phyloP scores from a whole-genome alignment of 78 protist genomes.

The Diacronema lutheri region DNA sequence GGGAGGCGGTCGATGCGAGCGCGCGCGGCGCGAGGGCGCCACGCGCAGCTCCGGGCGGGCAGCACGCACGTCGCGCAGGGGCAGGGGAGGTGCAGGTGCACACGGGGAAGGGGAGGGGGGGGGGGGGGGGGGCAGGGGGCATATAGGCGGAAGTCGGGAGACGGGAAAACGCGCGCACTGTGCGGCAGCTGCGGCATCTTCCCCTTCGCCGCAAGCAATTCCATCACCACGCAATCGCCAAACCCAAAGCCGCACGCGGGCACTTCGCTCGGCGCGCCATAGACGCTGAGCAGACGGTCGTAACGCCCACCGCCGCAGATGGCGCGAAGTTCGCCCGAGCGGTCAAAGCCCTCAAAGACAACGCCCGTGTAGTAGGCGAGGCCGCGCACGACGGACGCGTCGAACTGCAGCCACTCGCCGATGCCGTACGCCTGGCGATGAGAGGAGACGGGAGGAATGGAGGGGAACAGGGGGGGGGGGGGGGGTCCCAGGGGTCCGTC shows the following conservation, averaged over 20 bases:
- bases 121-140: constrained; percentile 12
- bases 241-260: constrained; percentile 65
- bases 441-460: neutral
- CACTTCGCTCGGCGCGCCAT: constrained; percentile 34
- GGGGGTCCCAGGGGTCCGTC: no score
- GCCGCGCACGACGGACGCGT: constrained; percentile 67
- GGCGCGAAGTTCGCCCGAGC: constrained; percentile 55
- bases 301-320: constrained; percentile 69
- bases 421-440: constrained; percentile 66
- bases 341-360: constrained; percentile 72
- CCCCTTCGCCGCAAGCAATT: constrained; percentile 46
- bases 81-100: neutral
- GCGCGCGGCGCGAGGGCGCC: no score
- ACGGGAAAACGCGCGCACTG: neutral
- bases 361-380: constrained; percentile 67
- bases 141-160: constrained; percentile 33
- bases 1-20: no score
- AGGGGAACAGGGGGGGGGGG: no score
- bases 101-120: neutral
- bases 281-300: constrained; percentile 50
- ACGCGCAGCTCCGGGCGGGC: neutral
- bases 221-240: constrained; percentile 73
- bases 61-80: neutral
- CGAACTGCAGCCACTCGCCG: constrained; percentile 55
- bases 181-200: constrained; percentile 8